These are phyloP conservation scores for Vitis riparia DNA, from an alignment of 164 flowering plant genomes.

Conservation along the genomic window DNA sequence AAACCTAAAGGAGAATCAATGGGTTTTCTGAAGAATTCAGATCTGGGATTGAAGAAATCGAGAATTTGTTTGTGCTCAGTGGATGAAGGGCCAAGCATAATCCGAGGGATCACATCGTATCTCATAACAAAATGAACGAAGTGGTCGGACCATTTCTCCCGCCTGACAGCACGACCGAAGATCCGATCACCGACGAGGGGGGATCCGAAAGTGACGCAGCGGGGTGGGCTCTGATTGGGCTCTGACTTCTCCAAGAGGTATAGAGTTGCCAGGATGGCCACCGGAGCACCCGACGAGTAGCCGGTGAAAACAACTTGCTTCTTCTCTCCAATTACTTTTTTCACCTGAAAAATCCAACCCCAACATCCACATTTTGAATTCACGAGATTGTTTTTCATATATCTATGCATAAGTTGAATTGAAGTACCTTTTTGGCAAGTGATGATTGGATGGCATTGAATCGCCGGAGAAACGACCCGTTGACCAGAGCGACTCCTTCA, in stretches of 20 bases:
- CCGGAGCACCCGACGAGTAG: constrained; percentile 3
- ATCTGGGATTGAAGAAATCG: background rate
- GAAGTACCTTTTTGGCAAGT: too few relatives aligned
- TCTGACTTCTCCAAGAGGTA: constrained; percentile 3
- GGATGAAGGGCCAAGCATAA: constrained; percentile 1
- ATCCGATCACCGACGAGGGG: background rate
- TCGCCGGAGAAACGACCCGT: too few relatives aligned
- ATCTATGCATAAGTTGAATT: too few relatives aligned
- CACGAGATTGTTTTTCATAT: too few relatives aligned
- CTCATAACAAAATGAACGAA: constrained; percentile 6
- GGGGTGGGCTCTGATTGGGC: background rate
- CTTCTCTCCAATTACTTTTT: background rate
- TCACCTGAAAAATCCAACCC: constrained; percentile 1
- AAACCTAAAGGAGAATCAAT: too few relatives aligned
- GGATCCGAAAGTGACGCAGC: background rate
- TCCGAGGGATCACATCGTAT: constrained; percentile 6
- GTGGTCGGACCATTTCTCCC: constrained; percentile 1
- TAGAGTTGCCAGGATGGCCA: constrained; percentile 1
- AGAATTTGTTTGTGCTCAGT: background rate
- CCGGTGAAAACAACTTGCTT: constrained; percentile 7
- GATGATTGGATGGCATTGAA: too few relatives aligned
- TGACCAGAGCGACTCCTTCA: too few relatives aligned
- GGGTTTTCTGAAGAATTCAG: background rate
- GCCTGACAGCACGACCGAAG: background rate
- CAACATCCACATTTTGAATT: too few relatives aligned